Conservation (phyloP, 805 yeast genomes). For the Pichia cephalocereana region DNA sequence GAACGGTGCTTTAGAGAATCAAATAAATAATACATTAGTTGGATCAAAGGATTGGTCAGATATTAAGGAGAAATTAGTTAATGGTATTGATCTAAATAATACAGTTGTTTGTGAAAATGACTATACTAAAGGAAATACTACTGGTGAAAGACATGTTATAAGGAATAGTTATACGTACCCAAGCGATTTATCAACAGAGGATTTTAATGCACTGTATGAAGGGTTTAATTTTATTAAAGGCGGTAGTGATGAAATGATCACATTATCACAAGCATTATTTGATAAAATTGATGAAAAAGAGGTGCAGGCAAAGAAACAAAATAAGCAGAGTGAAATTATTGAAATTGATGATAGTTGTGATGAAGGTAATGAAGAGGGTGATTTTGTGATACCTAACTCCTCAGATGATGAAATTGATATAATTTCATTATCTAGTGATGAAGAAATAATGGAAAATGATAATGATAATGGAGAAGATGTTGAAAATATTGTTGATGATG, state of each 20-base stretch:
- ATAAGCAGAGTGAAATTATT: not conserved
- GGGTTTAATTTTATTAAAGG: not conserved
- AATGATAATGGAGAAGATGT: not conserved
- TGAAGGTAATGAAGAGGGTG: not conserved
- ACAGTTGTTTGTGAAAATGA: not conserved
- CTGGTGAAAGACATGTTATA: not conserved
- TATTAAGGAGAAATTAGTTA: not conserved
- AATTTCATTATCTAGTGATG: not conserved
- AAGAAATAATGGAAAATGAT: not conserved
- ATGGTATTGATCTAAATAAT: not conserved
- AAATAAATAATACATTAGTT: not conserved
- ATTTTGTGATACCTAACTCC: not conserved
- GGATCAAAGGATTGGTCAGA: not conserved
- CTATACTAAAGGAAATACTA: not conserved
- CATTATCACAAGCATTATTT: not conserved
- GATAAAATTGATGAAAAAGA: not conserved
- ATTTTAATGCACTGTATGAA: conserved; percentile 2
- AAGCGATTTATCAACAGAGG: not conserved
- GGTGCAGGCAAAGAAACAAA: not conserved
- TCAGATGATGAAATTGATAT: not conserved
- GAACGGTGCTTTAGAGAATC: not conserved
- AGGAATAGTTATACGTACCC: conserved; percentile 4
- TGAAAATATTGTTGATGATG: not conserved
- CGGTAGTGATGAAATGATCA: not conserved
- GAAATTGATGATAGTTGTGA: not conserved